Base-by-base conservation (phyloP, 2,329 filamentous ascomycete species). In the Ascocoryne sarcoides region DNA sequence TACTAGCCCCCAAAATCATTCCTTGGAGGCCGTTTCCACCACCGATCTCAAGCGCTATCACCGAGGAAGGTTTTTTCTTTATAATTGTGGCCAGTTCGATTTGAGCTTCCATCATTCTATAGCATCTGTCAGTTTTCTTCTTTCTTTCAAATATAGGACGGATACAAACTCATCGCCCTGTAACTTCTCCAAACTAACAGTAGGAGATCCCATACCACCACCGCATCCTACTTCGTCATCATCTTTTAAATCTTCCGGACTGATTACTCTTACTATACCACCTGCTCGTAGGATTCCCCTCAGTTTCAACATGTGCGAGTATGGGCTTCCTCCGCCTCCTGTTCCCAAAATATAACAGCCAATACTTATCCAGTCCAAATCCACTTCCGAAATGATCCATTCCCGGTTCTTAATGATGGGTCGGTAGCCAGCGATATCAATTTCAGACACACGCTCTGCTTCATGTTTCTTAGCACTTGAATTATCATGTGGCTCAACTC, bases 321-420 rank as follows among this genome's bases (percentile, higher is more conserved):
- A 75, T 1, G 74, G 71, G 3, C 65, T 69, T 2, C 74, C 73
- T 7, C 75, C 73, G 2, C 75, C 73, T n/a, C 73, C 75, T 0
- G 70, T 75, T 2, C 73, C 75, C 0, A 79, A 65, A 39, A 79
- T 73, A 49, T 76, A 76, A 55, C 73, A 77, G 1, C 75, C 75
- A 2, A 61, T 70, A 0, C 70, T 59, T 31, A 79, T 72, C 62
- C 67, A 77, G 16, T 60, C 54, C 3, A 78, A 57, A 48, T 78
- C 75, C 0, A 67, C 74, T 50, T 77, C 72, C 14, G 63, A 70
- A 36, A 79, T 59, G 36, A 66, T 66, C 75, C 75, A 79, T n/a
- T 67, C 55, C 3, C 71, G 63, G 18, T 65, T 59, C 17, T 56
- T 58, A 1, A 71, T 64, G 0, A 62, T 63, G 1, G 74, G 73